Conservation (phyloP, 352 stramenopile species). For the Phytophthora fragariaefolia region DNA sequence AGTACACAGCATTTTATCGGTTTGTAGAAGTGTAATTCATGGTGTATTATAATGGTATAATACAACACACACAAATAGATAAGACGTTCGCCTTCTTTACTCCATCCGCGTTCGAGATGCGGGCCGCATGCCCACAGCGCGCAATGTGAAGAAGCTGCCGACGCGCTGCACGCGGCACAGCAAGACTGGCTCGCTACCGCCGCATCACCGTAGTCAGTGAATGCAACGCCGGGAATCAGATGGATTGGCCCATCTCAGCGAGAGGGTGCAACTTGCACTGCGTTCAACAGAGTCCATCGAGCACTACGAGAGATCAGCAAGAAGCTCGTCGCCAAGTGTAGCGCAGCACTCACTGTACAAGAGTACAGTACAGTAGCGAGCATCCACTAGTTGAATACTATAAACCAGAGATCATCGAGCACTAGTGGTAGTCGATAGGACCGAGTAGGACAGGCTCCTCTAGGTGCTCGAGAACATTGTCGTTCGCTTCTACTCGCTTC, state of each 20-base stretch:
- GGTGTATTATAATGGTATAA: too few species aligned
- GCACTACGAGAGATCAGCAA: neutral
- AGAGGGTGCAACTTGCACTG: too few species aligned
- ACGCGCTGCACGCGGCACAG: slow-evolving; percentile 17
- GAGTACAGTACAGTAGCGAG: too few species aligned
- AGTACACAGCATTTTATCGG: neutral
- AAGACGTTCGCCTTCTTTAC: too few species aligned
- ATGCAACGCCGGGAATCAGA: slow-evolving; percentile 15
- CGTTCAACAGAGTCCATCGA: too few species aligned
- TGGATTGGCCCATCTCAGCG: slow-evolving; percentile 17
- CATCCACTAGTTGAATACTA: too few species aligned
- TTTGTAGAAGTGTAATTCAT: neutral
- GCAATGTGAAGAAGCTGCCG: slow-evolving; percentile 1
- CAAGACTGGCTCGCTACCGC: slow-evolving; percentile 10
- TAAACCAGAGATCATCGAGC: too few species aligned
- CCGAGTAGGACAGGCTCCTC: slow-evolving; percentile 5
- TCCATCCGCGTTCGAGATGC: too few species aligned
- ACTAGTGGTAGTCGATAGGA: neutral
- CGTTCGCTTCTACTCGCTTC: neutral
- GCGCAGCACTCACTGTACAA: too few species aligned
- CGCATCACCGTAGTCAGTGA: slow-evolving; percentile 1
- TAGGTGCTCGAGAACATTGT: neutral
- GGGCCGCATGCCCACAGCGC: neutral
- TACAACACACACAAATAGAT: too few species aligned
- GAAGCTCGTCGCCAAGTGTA: neutral